phyloP scores from a whole-genome alignment of 2,329 filamentous ascomycete species.

The Alternaria postmessia region DNA sequence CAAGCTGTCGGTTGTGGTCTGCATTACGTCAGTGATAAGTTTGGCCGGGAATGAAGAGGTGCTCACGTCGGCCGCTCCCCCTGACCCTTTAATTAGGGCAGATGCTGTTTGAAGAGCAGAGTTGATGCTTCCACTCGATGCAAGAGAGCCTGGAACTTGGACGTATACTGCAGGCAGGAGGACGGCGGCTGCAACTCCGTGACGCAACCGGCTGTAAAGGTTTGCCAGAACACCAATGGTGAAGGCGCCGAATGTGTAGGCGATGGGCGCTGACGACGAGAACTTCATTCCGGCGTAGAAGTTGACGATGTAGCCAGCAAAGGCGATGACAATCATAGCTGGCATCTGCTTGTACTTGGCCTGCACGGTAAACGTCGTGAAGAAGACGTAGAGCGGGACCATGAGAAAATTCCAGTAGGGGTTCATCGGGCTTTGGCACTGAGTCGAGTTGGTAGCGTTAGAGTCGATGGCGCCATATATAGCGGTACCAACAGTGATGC shows the following conservation, averaged over 20 bases:
- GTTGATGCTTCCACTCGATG: conserved; percentile 41
- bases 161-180: conserved; percentile 45
- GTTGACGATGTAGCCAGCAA: conserved; percentile 77
- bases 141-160: conserved; percentile 44
- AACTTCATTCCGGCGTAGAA: conserved; percentile 75
- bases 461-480: conserved; percentile 57
- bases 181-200: conserved; percentile 55
- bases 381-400: conserved; percentile 76
- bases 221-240: conserved; percentile 80
- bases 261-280: conserved; percentile 73
- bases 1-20: conserved; percentile 31
- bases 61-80: conserved; percentile 28
- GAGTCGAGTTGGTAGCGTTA: conserved; percentile 54
- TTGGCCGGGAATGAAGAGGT: conserved; percentile 1
- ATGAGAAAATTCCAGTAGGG: conserved; percentile 71
- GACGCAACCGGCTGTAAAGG: conserved; percentile 72
- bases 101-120: conserved; percentile 40
- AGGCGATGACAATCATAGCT: conserved; percentile 75
- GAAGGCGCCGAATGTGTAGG: conserved; percentile 78
- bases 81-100: conserved; percentile 34
- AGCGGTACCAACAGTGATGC: conserved; percentile 59
- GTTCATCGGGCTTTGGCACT: conserved; percentile 56
- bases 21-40: conserved; percentile 8
- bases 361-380: conserved; percentile 77
- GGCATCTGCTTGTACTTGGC: conserved; percentile 80